These are phyloP conservation scores for Microbotryomycetes sp. DNA, from an alignment of 1,284 basidiomycete species.

Conservation along the genomic window DNA sequence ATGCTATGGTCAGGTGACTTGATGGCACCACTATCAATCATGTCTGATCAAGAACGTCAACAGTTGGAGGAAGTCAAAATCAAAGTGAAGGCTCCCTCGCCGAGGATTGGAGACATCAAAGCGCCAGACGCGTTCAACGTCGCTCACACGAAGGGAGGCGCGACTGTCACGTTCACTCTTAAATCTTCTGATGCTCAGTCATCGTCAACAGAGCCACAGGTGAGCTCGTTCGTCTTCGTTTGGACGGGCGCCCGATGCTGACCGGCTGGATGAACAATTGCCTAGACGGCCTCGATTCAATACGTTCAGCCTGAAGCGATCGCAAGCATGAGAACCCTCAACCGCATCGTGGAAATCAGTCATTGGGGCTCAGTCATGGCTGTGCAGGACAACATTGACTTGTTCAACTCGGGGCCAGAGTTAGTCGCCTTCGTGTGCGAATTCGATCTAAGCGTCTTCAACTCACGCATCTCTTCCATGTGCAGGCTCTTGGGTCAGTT, in stretches of 20 bases:
- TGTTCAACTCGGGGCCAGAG: slow-evolving; percentile 82
- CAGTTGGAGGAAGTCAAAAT: slow-evolving; percentile 28
- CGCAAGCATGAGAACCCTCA: slow-evolving; percentile 63
- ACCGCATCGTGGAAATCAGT: slow-evolving; percentile 78
- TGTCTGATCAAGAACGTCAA: slow-evolving; percentile 22
- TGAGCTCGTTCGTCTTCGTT: neutral
- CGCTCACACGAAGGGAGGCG: slow-evolving; percentile 25
- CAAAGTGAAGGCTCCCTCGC: slow-evolving; percentile 27
- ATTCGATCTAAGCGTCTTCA: neutral
- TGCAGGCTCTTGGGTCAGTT: slow-evolving; percentile 88
- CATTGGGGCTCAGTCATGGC: slow-evolving; percentile 96
- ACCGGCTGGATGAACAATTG: neutral
- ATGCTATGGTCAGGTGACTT: slow-evolving; percentile 26
- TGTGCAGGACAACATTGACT: slow-evolving; percentile 75
- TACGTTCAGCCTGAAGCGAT: slow-evolving; percentile 76
- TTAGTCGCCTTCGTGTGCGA: slow-evolving; percentile 47
- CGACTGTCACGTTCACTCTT: slow-evolving; percentile 29
- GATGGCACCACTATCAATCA: slow-evolving; percentile 27
- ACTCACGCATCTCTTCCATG: neutral
- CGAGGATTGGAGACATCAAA: slow-evolving; percentile 14
- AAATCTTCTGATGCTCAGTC: slow-evolving; percentile 6
- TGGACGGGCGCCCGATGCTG: neutral
- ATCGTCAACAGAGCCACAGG: too few relatives aligned
- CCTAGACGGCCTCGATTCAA: slow-evolving; percentile 61
- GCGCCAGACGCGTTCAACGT: slow-evolving; percentile 24